A percentile compares a stretch with the other conserved stretches of the same genome.
Evolutionary conservation across 1,284 basidiomycete species (phyloP).

Genomic region (Microbotryomycetes sp.): DNA sequence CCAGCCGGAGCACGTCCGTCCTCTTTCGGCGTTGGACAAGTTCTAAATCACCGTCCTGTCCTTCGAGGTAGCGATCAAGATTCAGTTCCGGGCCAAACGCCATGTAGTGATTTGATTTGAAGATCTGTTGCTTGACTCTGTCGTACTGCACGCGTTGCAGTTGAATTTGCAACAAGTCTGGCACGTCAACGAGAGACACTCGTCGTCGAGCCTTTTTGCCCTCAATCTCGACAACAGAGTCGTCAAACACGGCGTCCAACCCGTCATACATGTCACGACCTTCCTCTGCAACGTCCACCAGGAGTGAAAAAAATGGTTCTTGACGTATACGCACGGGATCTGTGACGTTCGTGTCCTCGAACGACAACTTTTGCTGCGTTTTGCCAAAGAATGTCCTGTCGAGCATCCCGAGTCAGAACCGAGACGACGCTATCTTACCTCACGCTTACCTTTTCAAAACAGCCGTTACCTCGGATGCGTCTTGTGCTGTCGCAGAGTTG

Average conservation of each 20-base stretch:
- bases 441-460: not conserved
- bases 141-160: conserved; percentile 97
- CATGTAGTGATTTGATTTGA: conserved; percentile 93
- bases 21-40: conserved; percentile 55
- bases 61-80: conserved; percentile 78
- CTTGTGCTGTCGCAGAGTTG: conserved; percentile 45
- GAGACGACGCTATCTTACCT: not conserved
- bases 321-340: conserved; percentile 44
- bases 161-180: conserved; percentile 88
- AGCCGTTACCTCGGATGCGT: not conserved
- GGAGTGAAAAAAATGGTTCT: conserved; percentile 86
- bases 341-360: conserved; percentile 3
- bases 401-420: not conserved
- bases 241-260: conserved; percentile 83
- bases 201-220: conserved; percentile 80
- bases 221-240: conserved; percentile 72
- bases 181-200: conserved; percentile 75
- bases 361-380: conserved; percentile 17
- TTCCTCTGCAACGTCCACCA: conserved; percentile 75
- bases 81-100: conserved; percentile 78
- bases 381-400: conserved; percentile 25
- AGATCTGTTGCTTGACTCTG: conserved; percentile 73
- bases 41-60: conserved; percentile 54
- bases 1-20: conserved; percentile 58
- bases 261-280: conserved; percentile 90